A percentile compares a stretch with the other conserved stretches of the same genome.
These are phyloP conservation scores for Wallacemonas sp. DNA, from an alignment of 208 protist species.

Conservation along the genomic window DNA sequence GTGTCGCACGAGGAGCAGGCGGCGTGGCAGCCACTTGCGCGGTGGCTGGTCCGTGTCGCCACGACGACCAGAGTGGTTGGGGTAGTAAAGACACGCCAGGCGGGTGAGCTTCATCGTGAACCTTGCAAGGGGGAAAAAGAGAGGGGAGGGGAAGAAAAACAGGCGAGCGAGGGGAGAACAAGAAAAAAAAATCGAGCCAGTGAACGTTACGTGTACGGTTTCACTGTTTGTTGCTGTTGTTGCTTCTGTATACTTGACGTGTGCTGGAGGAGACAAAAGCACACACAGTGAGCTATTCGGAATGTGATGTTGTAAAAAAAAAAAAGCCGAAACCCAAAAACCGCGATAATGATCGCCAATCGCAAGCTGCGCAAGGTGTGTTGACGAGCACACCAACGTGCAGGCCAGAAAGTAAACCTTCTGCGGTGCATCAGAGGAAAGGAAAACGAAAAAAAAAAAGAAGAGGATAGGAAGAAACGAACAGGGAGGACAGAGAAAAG, in stretches of 20 bases:
- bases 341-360: too few relatives aligned
- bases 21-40: conserved; percentile 66
- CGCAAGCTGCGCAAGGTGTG: too few relatives aligned
- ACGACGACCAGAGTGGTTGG: conserved; percentile 33
- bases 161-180: neutral
- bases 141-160: neutral
- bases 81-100: conserved; percentile 22
- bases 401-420: too few relatives aligned
- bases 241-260: neutral
- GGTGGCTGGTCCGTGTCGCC: conserved; percentile 20
- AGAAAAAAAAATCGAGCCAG: conserved; percentile 12
- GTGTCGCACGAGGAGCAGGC: conserved; percentile 84
- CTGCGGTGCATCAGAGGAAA: conserved; percentile 20
- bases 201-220: too few relatives aligned
- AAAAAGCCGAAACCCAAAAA: conserved; percentile 7
- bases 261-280: too few relatives aligned
- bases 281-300: too few relatives aligned
- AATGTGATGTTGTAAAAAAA: too few relatives aligned
- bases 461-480: too few relatives aligned
- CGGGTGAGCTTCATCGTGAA: conserved; percentile 4
- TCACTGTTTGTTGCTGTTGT: conserved; percentile 5
- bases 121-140: neutral
- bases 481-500: too few relatives aligned
- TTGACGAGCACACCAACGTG: too few relatives aligned
- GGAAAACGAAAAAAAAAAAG: conserved; percentile 17